Percentiles rank a stretch among this genome's conserved stretches.
Conservation (phyloP, 768 basidiomycete genomes). For the Termitomyces sp. region DNA sequence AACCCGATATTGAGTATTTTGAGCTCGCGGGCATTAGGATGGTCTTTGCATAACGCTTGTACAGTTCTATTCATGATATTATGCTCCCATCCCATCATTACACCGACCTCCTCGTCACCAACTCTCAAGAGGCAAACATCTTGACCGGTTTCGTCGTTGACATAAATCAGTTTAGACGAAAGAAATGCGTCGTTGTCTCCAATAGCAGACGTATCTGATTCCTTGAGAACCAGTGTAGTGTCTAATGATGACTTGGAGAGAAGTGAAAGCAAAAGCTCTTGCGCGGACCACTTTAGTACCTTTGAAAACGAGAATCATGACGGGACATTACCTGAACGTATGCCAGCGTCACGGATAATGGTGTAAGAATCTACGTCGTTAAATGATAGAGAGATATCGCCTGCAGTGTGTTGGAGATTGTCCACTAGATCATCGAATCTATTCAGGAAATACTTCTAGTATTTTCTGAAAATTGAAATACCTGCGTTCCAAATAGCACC, state of each 20-base stretch:
- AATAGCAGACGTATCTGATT: constrained; percentile 49
- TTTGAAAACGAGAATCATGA: not conserved
- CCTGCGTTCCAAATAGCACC: constrained; percentile 93
- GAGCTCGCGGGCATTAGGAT: constrained; percentile 44
- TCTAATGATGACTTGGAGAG: constrained; percentile 37
- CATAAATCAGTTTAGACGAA: constrained; percentile 61
- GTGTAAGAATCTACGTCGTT: constrained; percentile 73
- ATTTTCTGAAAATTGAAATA: constrained; percentile 18
- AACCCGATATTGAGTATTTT: constrained; percentile 89
- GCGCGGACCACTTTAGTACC: not conserved
- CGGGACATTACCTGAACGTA: constrained; percentile 66
- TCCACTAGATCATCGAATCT: constrained; percentile 47
- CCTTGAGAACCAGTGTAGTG: constrained; percentile 34
- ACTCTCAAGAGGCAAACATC: constrained; percentile 71
- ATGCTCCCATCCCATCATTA: constrained; percentile 99
- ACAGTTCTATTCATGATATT: constrained; percentile 86
- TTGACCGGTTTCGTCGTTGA: constrained; percentile 66
- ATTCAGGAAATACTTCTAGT: not conserved
- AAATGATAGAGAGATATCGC: constrained; percentile 83
- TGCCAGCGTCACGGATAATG: constrained; percentile 85
- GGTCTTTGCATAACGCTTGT: constrained; percentile 46
- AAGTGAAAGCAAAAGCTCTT: constrained; percentile 70
- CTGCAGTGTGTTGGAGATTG: constrained; percentile 74
- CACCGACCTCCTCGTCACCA: constrained; percentile 78
- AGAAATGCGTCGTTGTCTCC: constrained; percentile 69